These are phyloP conservation scores for Phytopythium montanum DNA, from an alignment of 352 stramenopile species.

Conservation along the genomic window DNA sequence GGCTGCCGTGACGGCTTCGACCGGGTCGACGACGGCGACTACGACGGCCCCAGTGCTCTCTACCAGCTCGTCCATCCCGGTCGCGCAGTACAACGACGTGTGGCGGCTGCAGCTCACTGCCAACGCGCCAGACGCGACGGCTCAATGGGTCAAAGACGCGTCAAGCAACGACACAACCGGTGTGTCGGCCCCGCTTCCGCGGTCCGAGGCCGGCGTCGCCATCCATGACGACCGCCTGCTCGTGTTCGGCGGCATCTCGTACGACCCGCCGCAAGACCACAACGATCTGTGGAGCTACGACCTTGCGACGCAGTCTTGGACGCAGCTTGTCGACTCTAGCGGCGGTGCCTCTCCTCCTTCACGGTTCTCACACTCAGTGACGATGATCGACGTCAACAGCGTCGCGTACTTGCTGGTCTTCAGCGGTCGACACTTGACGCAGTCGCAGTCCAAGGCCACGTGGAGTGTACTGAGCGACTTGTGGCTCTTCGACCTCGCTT, in stretches of 20 bases:
- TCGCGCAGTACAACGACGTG: constrained; percentile 51
- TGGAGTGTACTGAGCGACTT: constrained; percentile 54
- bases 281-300: constrained; percentile 70
- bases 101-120: constrained; percentile 37
- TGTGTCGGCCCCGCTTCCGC: constrained; percentile 17
- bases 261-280: constrained; percentile 48
- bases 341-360: constrained; percentile 19
- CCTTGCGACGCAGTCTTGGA: constrained; percentile 36
- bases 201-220: constrained; percentile 50
- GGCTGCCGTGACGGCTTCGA: constrained; percentile 10
- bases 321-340: constrained; percentile 21
- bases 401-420: constrained; percentile 50
- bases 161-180: constrained; percentile 5
- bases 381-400: constrained; percentile 25
- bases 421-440: constrained; percentile 45
- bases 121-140: neutral
- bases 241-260: constrained; percentile 70
- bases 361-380: constrained; percentile 63
- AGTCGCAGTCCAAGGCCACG: constrained; percentile 16
- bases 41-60: neutral
- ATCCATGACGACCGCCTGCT: constrained; percentile 45
- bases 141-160: constrained; percentile 36
- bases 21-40: neutral
- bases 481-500: constrained; percentile 56
- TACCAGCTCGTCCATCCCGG: constrained; percentile 13